Evolutionary conservation across 2,329 filamentous ascomycete genomes (phyloP).

Genomic region (Aspergillus uvarum): DNA sequence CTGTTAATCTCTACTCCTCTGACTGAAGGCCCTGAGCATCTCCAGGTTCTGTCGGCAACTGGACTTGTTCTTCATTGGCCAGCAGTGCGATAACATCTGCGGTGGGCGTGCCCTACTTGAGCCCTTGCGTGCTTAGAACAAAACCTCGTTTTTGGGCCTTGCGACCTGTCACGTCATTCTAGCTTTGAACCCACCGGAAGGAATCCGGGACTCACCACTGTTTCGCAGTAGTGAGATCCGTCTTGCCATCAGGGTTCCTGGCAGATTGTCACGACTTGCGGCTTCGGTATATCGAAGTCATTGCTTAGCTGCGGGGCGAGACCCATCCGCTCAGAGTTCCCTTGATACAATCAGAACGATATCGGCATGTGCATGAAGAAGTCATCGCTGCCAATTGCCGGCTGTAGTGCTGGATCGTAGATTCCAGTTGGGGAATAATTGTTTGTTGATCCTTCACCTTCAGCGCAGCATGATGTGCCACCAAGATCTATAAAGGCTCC

Average conservation of each 20-base stretch:
- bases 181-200: neutral
- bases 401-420: neutral
- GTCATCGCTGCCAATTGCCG: neutral
- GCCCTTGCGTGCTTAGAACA: neutral
- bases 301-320: neutral
- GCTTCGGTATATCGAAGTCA: neutral
- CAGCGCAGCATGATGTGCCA: neutral
- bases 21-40: neutral
- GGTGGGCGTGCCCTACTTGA: neutral
- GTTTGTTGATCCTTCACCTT: neutral
- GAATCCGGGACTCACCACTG: neutral
- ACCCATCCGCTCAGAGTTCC: neutral
- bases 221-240: neutral
- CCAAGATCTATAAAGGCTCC: neutral
- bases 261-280: neutral
- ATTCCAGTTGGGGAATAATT: neutral
- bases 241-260: neutral
- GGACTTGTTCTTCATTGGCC: neutral
- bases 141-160: neutral
- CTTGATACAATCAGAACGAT: neutral
- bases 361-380: neutral
- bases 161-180: neutral
- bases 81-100: neutral
- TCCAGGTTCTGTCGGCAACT: neutral
- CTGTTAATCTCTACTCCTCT: neutral